Percentiles rank a stretch among this genome's conserved stretches.
phyloP scores from a whole-genome alignment of 2,329 filamentous ascomycete species.

The Pestalotiopsis sp. region DNA sequence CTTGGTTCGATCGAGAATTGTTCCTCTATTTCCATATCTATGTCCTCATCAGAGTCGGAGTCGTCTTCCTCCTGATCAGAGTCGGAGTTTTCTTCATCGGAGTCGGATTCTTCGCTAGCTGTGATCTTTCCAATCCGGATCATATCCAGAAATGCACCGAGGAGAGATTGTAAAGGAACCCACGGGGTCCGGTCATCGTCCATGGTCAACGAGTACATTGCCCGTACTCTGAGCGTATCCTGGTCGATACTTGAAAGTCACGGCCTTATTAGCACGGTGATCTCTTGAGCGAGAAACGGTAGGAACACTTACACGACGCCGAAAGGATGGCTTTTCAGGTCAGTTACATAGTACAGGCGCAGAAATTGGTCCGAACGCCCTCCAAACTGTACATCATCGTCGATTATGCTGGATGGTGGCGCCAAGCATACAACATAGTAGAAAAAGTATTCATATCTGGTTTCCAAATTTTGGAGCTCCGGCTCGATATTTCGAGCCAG shows the following conservation, averaged over 20 bases:
- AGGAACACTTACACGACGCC: constrained; percentile 5
- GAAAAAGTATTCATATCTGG: not conserved
- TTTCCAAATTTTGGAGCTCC: not conserved
- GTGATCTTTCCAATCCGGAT: not conserved
- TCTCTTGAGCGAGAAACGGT: not conserved
- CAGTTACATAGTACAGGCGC: not conserved
- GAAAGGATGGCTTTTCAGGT: not conserved
- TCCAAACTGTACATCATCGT: not conserved
- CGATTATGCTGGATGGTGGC: not conserved
- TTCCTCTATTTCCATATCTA: not conserved
- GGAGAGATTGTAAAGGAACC: constrained; percentile 8
- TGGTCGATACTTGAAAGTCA: not conserved
- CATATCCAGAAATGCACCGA: constrained; percentile 9
- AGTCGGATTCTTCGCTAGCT: not conserved
- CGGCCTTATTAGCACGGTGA: not conserved
- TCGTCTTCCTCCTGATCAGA: not conserved
- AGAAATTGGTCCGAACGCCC: not conserved
- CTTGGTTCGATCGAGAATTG: not conserved
- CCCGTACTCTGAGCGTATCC: not conserved
- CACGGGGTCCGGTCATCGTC: constrained; percentile 6
- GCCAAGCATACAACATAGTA: not conserved
- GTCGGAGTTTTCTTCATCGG: not conserved
- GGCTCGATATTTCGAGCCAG: not conserved
- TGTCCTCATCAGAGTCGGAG: not conserved
- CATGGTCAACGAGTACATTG: not conserved